Percentiles rank a stretch among this genome's conserved stretches.
phyloP scores from a whole-genome alignment of 2,329 filamentous ascomycete species.

The Diaporthe vexans region DNA sequence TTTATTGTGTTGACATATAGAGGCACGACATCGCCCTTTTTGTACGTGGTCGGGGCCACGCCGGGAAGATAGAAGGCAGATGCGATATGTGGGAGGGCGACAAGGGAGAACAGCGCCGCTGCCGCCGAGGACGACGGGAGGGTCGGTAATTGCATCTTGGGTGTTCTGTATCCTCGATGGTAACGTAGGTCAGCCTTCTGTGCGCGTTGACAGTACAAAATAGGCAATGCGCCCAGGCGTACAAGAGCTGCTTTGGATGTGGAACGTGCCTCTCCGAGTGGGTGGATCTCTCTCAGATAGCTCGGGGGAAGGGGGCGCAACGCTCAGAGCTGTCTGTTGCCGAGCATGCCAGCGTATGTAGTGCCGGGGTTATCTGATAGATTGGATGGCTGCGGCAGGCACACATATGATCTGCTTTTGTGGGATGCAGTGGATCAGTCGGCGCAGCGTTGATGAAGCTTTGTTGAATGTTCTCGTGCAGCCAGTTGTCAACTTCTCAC shows the following conservation, averaged over 20 bases:
- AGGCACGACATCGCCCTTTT: conserved; percentile 82
- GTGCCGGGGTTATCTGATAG: neutral
- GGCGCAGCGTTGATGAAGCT: conserved; percentile 17
- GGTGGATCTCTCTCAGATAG: neutral
- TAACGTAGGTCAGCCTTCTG: conserved; percentile 1
- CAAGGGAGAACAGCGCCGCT: conserved; percentile 64
- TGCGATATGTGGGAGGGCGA: conserved; percentile 66
- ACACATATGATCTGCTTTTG: neutral
- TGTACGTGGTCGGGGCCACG: conserved; percentile 94
- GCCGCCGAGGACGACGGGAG: conserved; percentile 62
- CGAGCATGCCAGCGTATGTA: conserved; percentile 26
- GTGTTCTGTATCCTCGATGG: neutral
- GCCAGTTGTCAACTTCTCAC: conserved; percentile 35
- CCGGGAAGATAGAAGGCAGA: conserved; percentile 96
- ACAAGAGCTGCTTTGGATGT: conserved; percentile 10
- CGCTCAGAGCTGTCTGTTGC: conserved; percentile 21
- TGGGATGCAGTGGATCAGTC: neutral
- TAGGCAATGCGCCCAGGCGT: conserved; percentile 19
- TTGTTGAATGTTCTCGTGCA: conserved; percentile 18
- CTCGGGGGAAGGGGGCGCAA: conserved; percentile 17
- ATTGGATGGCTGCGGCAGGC: neutral
- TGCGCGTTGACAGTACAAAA: neutral
- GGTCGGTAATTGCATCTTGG: conserved; percentile 60
- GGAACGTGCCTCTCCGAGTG: conserved; percentile 22
- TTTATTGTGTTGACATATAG: conserved; percentile 94